Percentiles rank a stretch among this genome's conserved stretches.
These are phyloP conservation scores for Cryptococcus wingfieldii DNA, from an alignment of 1,284 basidiomycete species.

Conservation along the genomic window DNA sequence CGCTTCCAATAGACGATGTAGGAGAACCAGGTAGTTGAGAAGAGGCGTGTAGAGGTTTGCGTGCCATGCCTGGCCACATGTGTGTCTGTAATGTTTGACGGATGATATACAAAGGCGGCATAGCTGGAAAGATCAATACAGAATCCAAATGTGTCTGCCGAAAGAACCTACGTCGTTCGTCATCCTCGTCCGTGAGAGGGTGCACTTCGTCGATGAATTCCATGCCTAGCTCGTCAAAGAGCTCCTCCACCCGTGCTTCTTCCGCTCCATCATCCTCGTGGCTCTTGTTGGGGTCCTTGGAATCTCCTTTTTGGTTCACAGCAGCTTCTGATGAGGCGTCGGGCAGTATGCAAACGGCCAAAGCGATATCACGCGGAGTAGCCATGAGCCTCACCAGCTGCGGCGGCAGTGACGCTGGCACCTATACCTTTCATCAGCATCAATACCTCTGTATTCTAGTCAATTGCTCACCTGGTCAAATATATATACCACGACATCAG, in stretches of 20 bases:
- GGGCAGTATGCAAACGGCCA: constrained; percentile 24
- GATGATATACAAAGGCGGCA: constrained; percentile 32
- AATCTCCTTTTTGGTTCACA: background rate
- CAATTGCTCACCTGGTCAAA: constrained; percentile 14
- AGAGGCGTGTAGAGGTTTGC: constrained; percentile 13
- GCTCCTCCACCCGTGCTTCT: constrained; percentile 10
- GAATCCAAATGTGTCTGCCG: background rate
- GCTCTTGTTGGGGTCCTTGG: background rate
- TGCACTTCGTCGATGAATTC: constrained; percentile 38
- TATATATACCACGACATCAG: constrained; percentile 34
- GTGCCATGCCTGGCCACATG: constrained; percentile 42
- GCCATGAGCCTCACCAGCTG: constrained; percentile 24
- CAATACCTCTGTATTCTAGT: background rate
- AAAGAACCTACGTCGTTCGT: constrained; percentile 38
- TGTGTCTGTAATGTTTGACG: constrained; percentile 45
- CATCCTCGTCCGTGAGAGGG: constrained; percentile 32
- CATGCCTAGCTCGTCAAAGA: constrained; percentile 39
- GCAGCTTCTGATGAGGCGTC: background rate
- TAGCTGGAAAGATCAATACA: constrained; percentile 12
- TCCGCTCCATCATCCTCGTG: background rate
- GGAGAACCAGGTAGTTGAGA: constrained; percentile 4
- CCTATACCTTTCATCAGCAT: constrained; percentile 6
- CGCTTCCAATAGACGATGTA: background rate
- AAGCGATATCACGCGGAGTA: constrained; percentile 36
- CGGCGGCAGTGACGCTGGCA: constrained; percentile 25